Conservation (phyloP, 2,329 filamentous ascomycete genomes). For the Sporothrix mexicana region DNA sequence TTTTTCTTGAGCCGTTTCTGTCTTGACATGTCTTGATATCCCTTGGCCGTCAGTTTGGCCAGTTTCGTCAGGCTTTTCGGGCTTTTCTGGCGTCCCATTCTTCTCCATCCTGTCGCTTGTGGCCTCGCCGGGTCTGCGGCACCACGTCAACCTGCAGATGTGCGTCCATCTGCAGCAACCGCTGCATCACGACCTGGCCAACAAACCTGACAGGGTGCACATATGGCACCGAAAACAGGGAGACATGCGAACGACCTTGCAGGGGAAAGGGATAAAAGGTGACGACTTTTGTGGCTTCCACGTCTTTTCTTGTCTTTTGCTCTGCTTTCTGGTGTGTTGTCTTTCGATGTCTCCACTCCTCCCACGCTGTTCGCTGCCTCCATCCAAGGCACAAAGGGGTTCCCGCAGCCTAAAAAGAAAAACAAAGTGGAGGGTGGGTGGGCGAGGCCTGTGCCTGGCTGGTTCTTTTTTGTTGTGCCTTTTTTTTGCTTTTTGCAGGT, state of each 20-base stretch:
- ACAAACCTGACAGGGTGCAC: background rate
- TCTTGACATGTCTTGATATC: background rate
- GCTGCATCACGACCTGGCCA: constrained; percentile 2
- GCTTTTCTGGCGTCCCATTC: background rate
- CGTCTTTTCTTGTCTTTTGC: background rate
- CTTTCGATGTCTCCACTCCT: constrained; percentile 25
- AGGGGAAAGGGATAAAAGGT: constrained; percentile 27
- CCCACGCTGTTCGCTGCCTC: constrained; percentile 8
- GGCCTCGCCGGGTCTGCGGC: background rate
- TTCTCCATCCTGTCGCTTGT: background rate
- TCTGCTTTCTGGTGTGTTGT: constrained; percentile 22
- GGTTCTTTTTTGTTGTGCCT: background rate
- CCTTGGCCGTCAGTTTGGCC: background rate
- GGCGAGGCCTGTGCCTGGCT: constrained; percentile 14
- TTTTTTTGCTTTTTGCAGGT: background rate
- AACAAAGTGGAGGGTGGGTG: constrained; percentile 2
- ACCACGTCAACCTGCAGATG: constrained; percentile 30
- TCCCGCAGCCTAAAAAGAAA: constrained; percentile 23
- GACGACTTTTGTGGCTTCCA: background rate
- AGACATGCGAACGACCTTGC: constrained; percentile 23
- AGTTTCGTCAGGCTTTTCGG: too few relatives aligned
- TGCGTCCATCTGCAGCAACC: background rate
- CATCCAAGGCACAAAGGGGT: constrained; percentile 20
- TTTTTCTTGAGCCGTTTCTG: background rate
- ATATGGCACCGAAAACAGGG: constrained; percentile 19